Conservation (phyloP, 106 monocot genomes). For the Dioscorea dumetorum region DNA sequence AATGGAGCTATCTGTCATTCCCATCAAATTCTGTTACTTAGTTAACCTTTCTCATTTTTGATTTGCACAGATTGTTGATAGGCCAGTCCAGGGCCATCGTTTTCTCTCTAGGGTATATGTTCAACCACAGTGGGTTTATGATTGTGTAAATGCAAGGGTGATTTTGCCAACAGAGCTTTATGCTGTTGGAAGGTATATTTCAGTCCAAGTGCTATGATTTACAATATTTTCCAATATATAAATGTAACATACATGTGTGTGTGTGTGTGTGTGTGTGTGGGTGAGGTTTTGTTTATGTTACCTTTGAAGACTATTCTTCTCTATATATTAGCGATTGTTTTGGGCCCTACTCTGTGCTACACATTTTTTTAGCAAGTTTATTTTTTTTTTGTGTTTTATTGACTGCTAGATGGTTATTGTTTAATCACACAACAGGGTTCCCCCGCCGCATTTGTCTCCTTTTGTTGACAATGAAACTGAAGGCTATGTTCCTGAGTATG, state of each 20-base stretch:
- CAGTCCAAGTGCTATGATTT: too few species aligned
- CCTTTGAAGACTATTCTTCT: too few species aligned
- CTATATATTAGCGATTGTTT: too few species aligned
- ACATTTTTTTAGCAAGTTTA: too few species aligned
- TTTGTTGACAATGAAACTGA: slow-evolving; percentile 95
- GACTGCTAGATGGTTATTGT: not conserved
- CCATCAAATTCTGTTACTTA: not conserved
- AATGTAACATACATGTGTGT: too few species aligned
- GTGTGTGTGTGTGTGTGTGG: too few species aligned
- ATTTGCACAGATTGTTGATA: slow-evolving; percentile 78
- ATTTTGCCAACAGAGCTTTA: slow-evolving; percentile 82
- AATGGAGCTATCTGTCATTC: not conserved
- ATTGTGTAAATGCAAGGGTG: slow-evolving; percentile 82
- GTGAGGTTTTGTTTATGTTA: too few species aligned
- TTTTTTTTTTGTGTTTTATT: too few species aligned
- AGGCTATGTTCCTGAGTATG: slow-evolving; percentile 95
- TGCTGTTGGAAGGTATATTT: slow-evolving; percentile 78
- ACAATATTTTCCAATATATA: too few species aligned
- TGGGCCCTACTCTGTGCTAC: too few species aligned
- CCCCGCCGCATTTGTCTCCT: slow-evolving; percentile 94
- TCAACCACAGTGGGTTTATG: slow-evolving; percentile 95
- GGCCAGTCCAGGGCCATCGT: slow-evolving; percentile 77
- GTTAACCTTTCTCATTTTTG: not conserved
- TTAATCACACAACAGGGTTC: slow-evolving; percentile 33
- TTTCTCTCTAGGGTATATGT: slow-evolving; percentile 98